A percentile compares a stretch with the other conserved stretches of the same genome.
Evolutionary conservation across 2,329 filamentous ascomycete genomes (phyloP).

Genomic region (Aspergillus eucalypticola): DNA sequence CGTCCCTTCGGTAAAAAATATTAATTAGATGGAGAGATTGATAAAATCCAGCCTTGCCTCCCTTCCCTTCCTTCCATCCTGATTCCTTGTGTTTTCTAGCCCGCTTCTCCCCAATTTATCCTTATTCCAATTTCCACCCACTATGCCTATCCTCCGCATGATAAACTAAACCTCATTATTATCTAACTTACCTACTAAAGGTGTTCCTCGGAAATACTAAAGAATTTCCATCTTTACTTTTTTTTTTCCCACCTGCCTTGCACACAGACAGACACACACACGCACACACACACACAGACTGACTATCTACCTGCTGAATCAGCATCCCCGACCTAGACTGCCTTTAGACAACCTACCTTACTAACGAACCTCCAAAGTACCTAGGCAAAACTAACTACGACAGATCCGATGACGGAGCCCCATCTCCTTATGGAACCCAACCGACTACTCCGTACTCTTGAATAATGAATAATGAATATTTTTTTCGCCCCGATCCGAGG

Average conservation of each 20-base stretch:
- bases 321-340: conserved; percentile 16
- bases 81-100: background rate
- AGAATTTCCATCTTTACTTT: background rate
- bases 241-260: background rate
- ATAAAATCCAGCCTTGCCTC: background rate
- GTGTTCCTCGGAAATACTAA: background rate
- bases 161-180: background rate
- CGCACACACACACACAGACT: no score
- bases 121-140: background rate
- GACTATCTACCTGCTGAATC: conserved; percentile 13
- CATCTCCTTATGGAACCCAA: background rate
- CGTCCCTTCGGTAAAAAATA: no score
- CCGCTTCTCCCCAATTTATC: background rate
- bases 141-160: background rate
- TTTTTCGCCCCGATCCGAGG: background rate
- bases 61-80: background rate
- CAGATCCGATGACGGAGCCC: conserved; percentile 26
- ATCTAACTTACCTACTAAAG: background rate
- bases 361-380: background rate
- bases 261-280: no score
- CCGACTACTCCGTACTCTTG: background rate
- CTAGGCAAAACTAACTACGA: conserved; percentile 6
- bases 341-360: background rate
- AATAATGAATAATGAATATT: background rate
- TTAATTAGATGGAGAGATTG: background rate